A percentile compares a stretch with the other conserved stretches of the same genome.
Evolutionary conservation across 176 grass and related monocot genomes (phyloP).

Genomic region (Triticum dicoccoides): DNA sequence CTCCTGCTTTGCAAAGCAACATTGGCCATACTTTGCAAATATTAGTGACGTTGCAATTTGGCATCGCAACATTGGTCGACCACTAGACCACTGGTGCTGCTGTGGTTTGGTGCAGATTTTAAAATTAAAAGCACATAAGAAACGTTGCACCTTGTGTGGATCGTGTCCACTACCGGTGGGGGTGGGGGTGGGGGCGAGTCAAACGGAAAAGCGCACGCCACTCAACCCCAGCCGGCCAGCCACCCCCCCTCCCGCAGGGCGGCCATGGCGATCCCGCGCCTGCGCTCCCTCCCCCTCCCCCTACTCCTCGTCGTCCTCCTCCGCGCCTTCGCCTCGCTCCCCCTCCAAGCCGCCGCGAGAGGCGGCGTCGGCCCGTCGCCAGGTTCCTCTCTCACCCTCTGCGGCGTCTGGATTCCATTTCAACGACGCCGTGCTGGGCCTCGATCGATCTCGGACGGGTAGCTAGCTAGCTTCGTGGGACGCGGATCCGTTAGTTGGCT

Average conservation of each 20-base stretch:
- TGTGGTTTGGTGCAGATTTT: too few relatives aligned
- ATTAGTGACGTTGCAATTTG: too few relatives aligned
- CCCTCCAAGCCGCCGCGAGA: slow-evolving; percentile 4
- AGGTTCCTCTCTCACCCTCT: slow-evolving; percentile 3
- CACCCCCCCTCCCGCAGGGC: background rate
- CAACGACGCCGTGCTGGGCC: background rate
- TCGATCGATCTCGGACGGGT: background rate
- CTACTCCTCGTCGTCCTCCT: slow-evolving; percentile 12
- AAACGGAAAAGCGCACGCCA: background rate
- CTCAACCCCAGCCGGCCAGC: too few relatives aligned
- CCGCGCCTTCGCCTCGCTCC: slow-evolving; percentile 17
- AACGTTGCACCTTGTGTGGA: too few relatives aligned
- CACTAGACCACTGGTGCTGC: slow-evolving; percentile 9
- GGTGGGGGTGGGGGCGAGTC: background rate
- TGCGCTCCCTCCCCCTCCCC: background rate
- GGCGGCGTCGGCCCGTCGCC: background rate
- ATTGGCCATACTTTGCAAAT: too few relatives aligned
- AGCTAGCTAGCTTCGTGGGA: background rate
- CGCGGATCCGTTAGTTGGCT: background rate
- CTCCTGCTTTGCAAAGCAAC: too few relatives aligned
- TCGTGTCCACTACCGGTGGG: background rate
- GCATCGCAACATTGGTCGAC: too few relatives aligned
- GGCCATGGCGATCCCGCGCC: slow-evolving; percentile 47
- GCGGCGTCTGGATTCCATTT: too few relatives aligned
- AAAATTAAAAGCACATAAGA: too few relatives aligned